Percentiles rank a stretch among this genome's conserved stretches.
These are phyloP conservation scores for Crucihimalaya himalaica DNA, from an alignment of 345 rosid genomes.

Conservation along the genomic window DNA sequence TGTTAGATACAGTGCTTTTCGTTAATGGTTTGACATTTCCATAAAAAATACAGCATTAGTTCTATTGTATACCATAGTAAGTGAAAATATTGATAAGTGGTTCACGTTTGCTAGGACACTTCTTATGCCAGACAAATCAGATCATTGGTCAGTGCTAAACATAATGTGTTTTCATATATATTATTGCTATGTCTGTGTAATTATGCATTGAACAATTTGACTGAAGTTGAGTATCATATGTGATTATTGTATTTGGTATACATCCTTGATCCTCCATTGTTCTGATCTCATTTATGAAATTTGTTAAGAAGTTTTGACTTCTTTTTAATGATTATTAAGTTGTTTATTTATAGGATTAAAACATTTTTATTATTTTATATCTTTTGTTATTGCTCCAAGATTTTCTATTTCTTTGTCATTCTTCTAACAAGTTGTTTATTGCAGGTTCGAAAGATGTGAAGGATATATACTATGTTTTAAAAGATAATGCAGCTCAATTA, in stretches of 20 bases:
- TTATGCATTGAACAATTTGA: slow-evolving; percentile 10
- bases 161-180: background rate
- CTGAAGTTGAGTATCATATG: slow-evolving; percentile 9
- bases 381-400: background rate
- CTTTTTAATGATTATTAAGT: background rate
- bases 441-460: slow-evolving; percentile 79
- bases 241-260: slow-evolving; percentile 17
- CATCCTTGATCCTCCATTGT: background rate
- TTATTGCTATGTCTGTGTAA: background rate
- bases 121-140: background rate
- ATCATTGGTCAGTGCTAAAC: slow-evolving; percentile 12
- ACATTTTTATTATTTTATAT: background rate
- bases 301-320: background rate
- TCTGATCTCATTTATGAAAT: background rate
- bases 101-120: slow-evolving; percentile 19
- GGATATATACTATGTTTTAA: slow-evolving; percentile 65
- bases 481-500: slow-evolving; percentile 68
- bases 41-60: background rate
- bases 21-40: background rate
- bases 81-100: slow-evolving; percentile 16
- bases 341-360: background rate
- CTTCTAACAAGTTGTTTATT: slow-evolving; percentile 28
- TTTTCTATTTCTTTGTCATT: slow-evolving; percentile 8
- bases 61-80: background rate
- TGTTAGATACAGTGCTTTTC: slow-evolving; percentile 17